Conservation (phyloP, 306 rosid genomes). For the Purshia tridentata region DNA sequence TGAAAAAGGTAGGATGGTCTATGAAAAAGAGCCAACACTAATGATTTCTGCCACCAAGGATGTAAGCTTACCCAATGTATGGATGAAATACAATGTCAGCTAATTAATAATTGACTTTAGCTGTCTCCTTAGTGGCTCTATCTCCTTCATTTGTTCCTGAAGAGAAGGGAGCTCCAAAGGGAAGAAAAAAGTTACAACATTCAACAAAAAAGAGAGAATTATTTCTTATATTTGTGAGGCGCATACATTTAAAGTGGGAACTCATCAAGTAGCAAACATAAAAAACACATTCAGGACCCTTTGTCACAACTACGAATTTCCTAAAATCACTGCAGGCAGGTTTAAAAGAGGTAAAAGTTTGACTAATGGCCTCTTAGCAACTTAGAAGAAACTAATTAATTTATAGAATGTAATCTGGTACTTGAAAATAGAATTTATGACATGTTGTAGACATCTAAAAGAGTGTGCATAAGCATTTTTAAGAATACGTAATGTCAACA, state of each 20-base stretch:
- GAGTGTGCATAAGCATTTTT: neutral
- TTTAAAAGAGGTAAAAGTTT: neutral
- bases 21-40: neutral
- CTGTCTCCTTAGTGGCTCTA: neutral
- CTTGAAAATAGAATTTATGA: neutral
- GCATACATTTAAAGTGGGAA: neutral
- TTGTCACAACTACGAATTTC: neutral
- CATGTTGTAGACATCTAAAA: neutral
- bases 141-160: slow-evolving; percentile 14
- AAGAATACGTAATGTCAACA: neutral
- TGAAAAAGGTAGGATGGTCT: neutral
- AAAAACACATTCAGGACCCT: neutral
- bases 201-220: too few relatives aligned
- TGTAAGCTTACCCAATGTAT: neutral
- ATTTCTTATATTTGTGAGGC: neutral
- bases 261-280: neutral
- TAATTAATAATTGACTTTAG: neutral
- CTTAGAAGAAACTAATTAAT: neutral
- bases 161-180: neutral
- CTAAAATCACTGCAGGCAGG: too few relatives aligned
- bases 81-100: neutral
- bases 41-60: neutral
- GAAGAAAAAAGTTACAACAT: neutral
- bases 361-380: neutral
- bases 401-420: neutral